Conservation (phyloP, 2,329 filamentous ascomycete genomes). For the Colletotrichum gigasporum region DNA sequence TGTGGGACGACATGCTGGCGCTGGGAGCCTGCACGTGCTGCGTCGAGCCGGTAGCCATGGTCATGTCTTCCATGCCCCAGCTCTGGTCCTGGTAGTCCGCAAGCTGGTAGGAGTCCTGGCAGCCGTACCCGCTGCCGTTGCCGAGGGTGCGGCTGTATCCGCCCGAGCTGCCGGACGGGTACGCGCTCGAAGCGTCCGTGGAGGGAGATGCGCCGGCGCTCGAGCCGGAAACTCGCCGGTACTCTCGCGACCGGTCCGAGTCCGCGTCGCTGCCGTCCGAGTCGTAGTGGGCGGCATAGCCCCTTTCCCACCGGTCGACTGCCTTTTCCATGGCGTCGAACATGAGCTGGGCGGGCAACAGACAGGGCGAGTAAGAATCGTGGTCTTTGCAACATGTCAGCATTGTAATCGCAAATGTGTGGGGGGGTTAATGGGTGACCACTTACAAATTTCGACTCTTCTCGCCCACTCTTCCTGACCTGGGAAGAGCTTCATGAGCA, state of each 20-base stretch:
- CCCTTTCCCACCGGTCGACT: constrained; percentile 27
- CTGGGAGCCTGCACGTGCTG: not conserved
- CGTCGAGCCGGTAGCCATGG: constrained; percentile 1
- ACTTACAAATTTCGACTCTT: constrained; percentile 26
- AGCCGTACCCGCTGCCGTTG: not conserved
- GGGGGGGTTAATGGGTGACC: too few species aligned
- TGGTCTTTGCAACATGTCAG: constrained; percentile 6
- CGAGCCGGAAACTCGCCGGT: constrained; percentile 18
- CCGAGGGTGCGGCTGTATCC: constrained; percentile 22
- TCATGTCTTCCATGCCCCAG: constrained; percentile 22
- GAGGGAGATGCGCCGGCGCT: constrained; percentile 20
- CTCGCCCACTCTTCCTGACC: constrained; percentile 28
- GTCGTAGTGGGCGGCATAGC: constrained; percentile 20
- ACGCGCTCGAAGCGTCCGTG: constrained; percentile 26
- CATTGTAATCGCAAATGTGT: not conserved
- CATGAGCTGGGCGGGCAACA: constrained; percentile 25
- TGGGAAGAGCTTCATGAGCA: constrained; percentile 29
- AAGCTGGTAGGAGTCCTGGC: constrained; percentile 9
- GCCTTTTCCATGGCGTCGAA: constrained; percentile 28
- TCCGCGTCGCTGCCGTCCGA: constrained; percentile 28
- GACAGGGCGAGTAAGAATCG: constrained; percentile 27
- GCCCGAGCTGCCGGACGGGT: constrained; percentile 10
- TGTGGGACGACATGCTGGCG: not conserved
- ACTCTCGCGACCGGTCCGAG: constrained; percentile 23
- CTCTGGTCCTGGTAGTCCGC: constrained; percentile 20